Conservation (phyloP, 129 eudicot species). For the Flaveria ramosissima region DNA sequence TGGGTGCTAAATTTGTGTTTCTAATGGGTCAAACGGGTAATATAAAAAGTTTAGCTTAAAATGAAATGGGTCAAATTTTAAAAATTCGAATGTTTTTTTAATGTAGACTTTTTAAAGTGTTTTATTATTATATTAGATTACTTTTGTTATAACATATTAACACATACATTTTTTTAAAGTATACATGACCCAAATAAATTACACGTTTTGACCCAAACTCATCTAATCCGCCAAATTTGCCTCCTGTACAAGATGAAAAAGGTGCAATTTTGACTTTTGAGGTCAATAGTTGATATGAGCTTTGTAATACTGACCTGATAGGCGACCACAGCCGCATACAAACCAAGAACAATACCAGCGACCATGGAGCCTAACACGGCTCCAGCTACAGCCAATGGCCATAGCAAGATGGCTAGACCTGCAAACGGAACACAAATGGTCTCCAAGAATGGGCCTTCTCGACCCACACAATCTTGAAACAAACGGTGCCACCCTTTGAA, state of each 20-base stretch:
- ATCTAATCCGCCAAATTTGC: constrained; percentile 2
- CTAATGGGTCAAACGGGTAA: background rate
- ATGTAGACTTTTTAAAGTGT: background rate
- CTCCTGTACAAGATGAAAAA: background rate
- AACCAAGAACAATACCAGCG: constrained; percentile 68
- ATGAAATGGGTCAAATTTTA: too few relatives aligned
- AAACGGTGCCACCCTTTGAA: constrained; percentile 90
- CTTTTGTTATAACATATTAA: background rate
- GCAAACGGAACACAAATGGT: constrained; percentile 95
- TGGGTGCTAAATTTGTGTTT: background rate
- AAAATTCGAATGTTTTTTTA: too few relatives aligned
- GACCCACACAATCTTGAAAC: constrained; percentile 87
- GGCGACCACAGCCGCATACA: constrained; percentile 74
- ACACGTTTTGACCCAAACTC: background rate
- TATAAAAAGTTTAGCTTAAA: too few relatives aligned
- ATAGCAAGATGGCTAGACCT: constrained; percentile 86
- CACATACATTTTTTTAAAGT: background rate
- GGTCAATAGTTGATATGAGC: constrained; percentile 12
- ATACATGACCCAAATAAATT: background rate
- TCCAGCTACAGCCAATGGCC: constrained; percentile 95
- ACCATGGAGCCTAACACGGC: constrained; percentile 76
- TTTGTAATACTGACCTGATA: constrained; percentile 55
- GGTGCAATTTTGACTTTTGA: constrained; percentile 12
- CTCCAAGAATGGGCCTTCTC: constrained; percentile 96
- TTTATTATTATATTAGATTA: background rate